Evolutionary conservation across 2,329 filamentous ascomycete species (phyloP).

Genomic region (Phyllosticta citrichinensis): DNA sequence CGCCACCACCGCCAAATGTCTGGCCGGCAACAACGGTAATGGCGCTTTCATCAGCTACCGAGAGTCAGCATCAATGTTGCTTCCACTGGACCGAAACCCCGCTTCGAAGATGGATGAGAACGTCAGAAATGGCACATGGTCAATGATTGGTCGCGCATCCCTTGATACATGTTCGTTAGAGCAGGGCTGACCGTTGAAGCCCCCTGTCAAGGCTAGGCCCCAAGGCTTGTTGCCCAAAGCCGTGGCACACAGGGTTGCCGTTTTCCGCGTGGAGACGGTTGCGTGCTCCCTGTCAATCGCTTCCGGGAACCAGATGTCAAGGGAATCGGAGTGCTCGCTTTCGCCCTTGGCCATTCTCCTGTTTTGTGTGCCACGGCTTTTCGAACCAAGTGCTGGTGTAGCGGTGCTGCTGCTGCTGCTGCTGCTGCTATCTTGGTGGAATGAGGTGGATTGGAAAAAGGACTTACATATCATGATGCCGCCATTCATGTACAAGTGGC

Average conservation of each 20-base stretch:
- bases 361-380: too few species aligned
- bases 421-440: background rate
- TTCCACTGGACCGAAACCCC: background rate
- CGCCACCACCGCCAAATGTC: conserved; percentile 77
- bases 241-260: too few species aligned
- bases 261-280: too few species aligned
- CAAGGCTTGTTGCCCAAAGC: too few species aligned
- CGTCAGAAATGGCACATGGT: background rate
- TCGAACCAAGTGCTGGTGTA: too few species aligned
- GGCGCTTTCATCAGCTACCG: conserved; percentile 30
- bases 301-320: too few species aligned
- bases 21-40: conserved; percentile 57
- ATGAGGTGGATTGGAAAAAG: conserved; percentile 31
- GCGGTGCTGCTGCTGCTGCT: too few species aligned
- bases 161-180: background rate
- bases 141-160: background rate
- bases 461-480: conserved; percentile 45
- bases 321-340: too few species aligned
- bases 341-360: too few species aligned
- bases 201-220: background rate
- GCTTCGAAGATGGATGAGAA: conserved; percentile 14
- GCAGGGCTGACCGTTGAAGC: background rate
- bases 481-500: conserved; percentile 60
- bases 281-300: too few species aligned
- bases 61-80: background rate